phyloP scores from a whole-genome alignment of 2,329 filamentous ascomycete species.

The Penicillium sp. region DNA sequence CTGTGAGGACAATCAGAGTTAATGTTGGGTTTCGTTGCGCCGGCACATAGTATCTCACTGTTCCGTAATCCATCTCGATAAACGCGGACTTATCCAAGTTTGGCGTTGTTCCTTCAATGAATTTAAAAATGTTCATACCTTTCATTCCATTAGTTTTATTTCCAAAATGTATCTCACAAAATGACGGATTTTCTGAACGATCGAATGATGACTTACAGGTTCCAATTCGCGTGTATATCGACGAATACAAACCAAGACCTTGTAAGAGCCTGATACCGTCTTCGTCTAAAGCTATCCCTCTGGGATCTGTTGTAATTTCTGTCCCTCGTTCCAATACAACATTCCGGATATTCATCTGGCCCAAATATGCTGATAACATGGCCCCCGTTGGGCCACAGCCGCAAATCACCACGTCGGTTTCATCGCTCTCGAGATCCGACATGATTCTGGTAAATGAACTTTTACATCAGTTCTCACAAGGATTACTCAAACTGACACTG shows the following conservation, averaged over 20 bases:
- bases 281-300: conserved; percentile 39
- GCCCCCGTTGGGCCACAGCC: conserved; percentile 41
- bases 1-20: conserved; percentile 3
- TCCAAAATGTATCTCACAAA: not conserved
- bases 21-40: not conserved
- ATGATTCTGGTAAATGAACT: too few relatives aligned
- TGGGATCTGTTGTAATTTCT: conserved; percentile 37
- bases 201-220: conserved; percentile 20
- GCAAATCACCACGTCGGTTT: conserved; percentile 37
- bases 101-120: conserved; percentile 27
- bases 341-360: conserved; percentile 27
- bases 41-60: conserved; percentile 6
- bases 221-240: conserved; percentile 33
- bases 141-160: not conserved
- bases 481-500: too few relatives aligned
- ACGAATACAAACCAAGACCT: conserved; percentile 33
- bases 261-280: conserved; percentile 38
- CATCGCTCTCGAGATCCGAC: conserved; percentile 16
- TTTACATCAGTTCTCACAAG: too few relatives aligned
- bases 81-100: conserved; percentile 27
- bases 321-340: conserved; percentile 35
- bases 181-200: not conserved
- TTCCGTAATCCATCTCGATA: conserved; percentile 28
- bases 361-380: conserved; percentile 34
- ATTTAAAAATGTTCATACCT: conserved; percentile 29